A percentile compares a stretch with the other conserved stretches of the same genome.
Conservation (phyloP, 345 rosid species). For the Rhizophora mangle region DNA sequence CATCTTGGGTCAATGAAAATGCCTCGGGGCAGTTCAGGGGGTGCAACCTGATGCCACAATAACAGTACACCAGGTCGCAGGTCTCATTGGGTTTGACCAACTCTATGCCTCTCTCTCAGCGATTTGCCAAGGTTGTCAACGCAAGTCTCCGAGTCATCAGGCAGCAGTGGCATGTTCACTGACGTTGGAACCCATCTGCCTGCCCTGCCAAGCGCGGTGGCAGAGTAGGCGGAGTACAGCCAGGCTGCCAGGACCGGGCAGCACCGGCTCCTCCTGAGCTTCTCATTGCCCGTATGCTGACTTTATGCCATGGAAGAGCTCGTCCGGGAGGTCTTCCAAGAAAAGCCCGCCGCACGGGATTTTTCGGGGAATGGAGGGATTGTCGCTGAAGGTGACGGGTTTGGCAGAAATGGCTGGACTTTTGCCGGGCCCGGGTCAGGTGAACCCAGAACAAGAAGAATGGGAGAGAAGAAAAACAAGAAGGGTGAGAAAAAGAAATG, state of each 20-base stretch:
- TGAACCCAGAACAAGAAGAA: slow-evolving; percentile 12
- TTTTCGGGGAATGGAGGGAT: slow-evolving; percentile 96
- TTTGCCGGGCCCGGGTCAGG: slow-evolving; percentile 43
- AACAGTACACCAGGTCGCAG: slow-evolving; percentile 82
- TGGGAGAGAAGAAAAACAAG: slow-evolving; percentile 6
- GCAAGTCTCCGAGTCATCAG: slow-evolving; percentile 95
- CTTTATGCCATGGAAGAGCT: slow-evolving; percentile 59
- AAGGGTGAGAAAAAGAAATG: slow-evolving; percentile 20
- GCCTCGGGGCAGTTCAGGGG: slow-evolving; percentile 67
- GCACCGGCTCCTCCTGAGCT: slow-evolving; percentile 61
- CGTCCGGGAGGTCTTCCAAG: slow-evolving; percentile 63
- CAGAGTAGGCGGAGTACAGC: slow-evolving; percentile 81
- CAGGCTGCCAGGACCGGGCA: slow-evolving; percentile 90
- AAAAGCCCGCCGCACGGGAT: slow-evolving; percentile 63
- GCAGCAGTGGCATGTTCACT: slow-evolving; percentile 70
- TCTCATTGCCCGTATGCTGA: slow-evolving; percentile 47
- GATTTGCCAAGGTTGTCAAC: slow-evolving; percentile 72
- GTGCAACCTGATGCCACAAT: slow-evolving; percentile 80
- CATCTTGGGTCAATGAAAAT: slow-evolving; percentile 45
- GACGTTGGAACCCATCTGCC: slow-evolving; percentile 14
- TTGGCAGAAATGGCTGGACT: slow-evolving; percentile 43
- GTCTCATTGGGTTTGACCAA: slow-evolving; percentile 66
- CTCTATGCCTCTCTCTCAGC: slow-evolving; percentile 60
- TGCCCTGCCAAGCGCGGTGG: slow-evolving; percentile 54
- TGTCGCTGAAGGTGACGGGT: slow-evolving; percentile 56